Conservation (phyloP, 305 asterid species). For the Ilex paraguariensis region DNA sequence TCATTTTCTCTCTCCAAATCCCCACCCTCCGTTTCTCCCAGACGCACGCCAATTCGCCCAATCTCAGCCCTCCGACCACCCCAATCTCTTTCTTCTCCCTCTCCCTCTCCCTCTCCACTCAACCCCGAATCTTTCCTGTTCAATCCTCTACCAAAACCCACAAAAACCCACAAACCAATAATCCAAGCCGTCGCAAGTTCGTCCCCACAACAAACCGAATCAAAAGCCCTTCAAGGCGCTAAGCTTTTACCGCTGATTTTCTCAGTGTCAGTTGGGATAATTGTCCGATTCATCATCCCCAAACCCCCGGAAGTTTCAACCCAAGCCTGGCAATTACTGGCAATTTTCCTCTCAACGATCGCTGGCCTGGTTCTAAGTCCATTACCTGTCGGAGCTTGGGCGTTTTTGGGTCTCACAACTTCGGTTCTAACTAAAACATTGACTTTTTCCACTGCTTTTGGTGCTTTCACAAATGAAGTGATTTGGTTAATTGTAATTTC, state of each 20-base stretch:
- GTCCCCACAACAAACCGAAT: background rate
- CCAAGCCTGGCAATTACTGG: conserved; percentile 90
- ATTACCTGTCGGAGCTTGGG: conserved; percentile 96
- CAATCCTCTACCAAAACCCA: no score
- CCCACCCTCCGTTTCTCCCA: conserved; percentile 17
- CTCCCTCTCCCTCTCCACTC: conserved; percentile 12
- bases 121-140: no score
- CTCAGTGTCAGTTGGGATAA: conserved; percentile 59
- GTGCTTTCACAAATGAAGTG: conserved; percentile 87
- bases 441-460: conserved; percentile 60
- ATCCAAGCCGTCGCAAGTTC: background rate
- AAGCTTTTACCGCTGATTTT: conserved; percentile 60
- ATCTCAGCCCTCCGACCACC: conserved; percentile 17
- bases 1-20: background rate
- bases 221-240: conserved; percentile 13
- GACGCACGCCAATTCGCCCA: conserved; percentile 23
- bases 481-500: conserved; percentile 93
- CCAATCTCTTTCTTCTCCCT: conserved; percentile 12
- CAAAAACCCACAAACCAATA: conserved; percentile 5
- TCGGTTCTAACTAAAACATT: conserved; percentile 65
- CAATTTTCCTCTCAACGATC: conserved; percentile 84
- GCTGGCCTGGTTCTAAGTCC: conserved; percentile 91
- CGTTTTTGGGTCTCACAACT: conserved; percentile 77
- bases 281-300: conserved; percentile 64
- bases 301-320: conserved; percentile 68